Conservation (phyloP, 179 eudicot genomes). For the Camellia oleifera region DNA sequence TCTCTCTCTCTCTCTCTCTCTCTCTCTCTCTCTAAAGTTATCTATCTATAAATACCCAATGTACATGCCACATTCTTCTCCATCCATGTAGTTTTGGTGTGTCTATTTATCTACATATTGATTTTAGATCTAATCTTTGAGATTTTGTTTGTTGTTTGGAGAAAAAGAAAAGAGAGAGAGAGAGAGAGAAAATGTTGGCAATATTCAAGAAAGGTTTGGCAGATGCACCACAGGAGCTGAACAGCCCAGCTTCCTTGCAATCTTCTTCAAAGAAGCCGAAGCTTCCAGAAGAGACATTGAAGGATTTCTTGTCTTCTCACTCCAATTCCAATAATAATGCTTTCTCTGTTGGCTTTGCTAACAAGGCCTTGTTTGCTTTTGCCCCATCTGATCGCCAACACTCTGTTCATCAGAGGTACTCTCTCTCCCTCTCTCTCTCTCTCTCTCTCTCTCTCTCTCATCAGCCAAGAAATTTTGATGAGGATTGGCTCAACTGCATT, state of each 20-base stretch:
- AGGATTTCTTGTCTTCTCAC: slow-evolving; percentile 47
- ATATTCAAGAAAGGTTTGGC: slow-evolving; percentile 73
- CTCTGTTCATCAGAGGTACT: slow-evolving; percentile 44
- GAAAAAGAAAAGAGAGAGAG: background rate
- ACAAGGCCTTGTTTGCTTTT: slow-evolving; percentile 65
- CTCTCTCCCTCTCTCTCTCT: background rate
- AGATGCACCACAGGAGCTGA: slow-evolving; percentile 72
- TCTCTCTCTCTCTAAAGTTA: background rate
- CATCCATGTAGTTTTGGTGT: background rate
- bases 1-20: background rate
- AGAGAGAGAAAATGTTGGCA: slow-evolving; percentile 59
- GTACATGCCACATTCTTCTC: background rate
- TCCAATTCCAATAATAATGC: slow-evolving; percentile 27
- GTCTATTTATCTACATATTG: background rate
- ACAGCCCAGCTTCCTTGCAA: slow-evolving; percentile 47
- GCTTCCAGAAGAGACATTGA: slow-evolving; percentile 49
- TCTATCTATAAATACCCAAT: background rate
- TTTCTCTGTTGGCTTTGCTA: slow-evolving; percentile 61
- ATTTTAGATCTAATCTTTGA: background rate
- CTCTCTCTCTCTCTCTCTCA: slow-evolving; percentile 10
- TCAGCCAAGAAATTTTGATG: too few species aligned
- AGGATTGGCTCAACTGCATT: too few species aligned
- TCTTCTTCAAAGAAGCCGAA: slow-evolving; percentile 32
- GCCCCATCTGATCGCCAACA: slow-evolving; percentile 42
- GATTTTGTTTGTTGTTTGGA: background rate